Evolutionary conservation across 768 basidiomycete genomes (phyloP), one percentile per base, ranked within the genome.

Genomic region (Mycena olivaceomarginata): DNA sequence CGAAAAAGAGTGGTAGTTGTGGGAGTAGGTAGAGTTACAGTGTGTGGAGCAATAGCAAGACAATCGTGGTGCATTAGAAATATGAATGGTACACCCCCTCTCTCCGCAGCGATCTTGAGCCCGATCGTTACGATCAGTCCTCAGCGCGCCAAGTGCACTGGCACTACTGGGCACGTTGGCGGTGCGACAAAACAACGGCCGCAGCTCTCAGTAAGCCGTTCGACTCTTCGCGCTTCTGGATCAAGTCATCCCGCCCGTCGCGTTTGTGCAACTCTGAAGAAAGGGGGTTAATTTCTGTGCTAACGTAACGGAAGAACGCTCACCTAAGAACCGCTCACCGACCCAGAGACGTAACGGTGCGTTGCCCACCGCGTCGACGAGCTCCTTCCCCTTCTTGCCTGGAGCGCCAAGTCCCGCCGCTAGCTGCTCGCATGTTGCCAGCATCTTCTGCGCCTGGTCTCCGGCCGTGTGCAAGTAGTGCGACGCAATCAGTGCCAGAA

Each of bases 401-500:
- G 51, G 78, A 20, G 91, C 91, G 31, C 94, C 94, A 67, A 96
- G 88, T 5, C 95, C 94, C 12, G 92, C 92, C 0, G 93, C 94
- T 2, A 96, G 87, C 80, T 93, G 92, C 80, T 94, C 94, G 62
- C 92, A 93, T 4, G 93, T 92, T 16, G 86, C 87, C 1, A 96
- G 84, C 87, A 95, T 94, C 69, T 88, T 86, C 81, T 89, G 86
- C 8, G 95, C 94, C 76, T 95, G 92, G n/a, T 92, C 91, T 4
- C 88, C 88, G 0, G 94, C 90, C 0, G 95, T 95, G 72, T 95
- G 91, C 39, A 94, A 80, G 76, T 95, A 96, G 77, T 95, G 93
- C 39, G 93, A 89, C 1, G 94, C 89, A 13, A 93, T 90, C 20
- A 96, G 88, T 3, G 93, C 91, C 20, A 96, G 87, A 4, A 95